A percentile compares a stretch with the other conserved stretches of the same genome.
These are phyloP conservation scores for Amaranthus tricolor DNA, from an alignment of 179 eudicot species.

Conservation along the genomic window DNA sequence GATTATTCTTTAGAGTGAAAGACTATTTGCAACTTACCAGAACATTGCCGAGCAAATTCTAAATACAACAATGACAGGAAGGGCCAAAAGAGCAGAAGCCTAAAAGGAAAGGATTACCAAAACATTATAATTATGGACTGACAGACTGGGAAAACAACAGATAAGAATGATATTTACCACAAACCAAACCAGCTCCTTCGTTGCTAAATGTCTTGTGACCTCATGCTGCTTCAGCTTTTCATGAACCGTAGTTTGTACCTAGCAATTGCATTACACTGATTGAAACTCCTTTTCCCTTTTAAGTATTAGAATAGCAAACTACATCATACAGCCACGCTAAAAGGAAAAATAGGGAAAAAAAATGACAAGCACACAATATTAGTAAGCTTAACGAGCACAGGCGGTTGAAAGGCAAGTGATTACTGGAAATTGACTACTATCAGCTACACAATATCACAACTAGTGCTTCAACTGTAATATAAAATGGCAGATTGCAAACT, in stretches of 20 bases:
- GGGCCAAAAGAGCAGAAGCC: slow-evolving; percentile 89
- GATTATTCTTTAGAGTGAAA: background rate
- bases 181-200: slow-evolving; percentile 91
- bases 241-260: slow-evolving; percentile 71
- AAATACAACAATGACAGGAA: slow-evolving; percentile 58
- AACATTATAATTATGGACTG: background rate
- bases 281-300: background rate
- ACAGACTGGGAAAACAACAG: slow-evolving; percentile 9
- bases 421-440: background rate
- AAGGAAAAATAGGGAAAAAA: background rate
- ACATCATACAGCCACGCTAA: background rate
- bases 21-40: slow-evolving; percentile 43
- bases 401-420: background rate
- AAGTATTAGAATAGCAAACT: background rate
- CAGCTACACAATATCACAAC: background rate
- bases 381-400: background rate
- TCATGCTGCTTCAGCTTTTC: slow-evolving; percentile 68
- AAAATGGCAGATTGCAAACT: background rate
- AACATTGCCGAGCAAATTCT: slow-evolving; percentile 52
- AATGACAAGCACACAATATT: background rate
- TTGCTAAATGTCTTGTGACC: slow-evolving; percentile 61
- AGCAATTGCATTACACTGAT: slow-evolving; percentile 14
- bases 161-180: slow-evolving; percentile 42
- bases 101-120: slow-evolving; percentile 20
- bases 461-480: background rate